These are phyloP conservation scores for Alternaria metachromatica DNA, from an alignment of 2,329 filamentous ascomycete species.

Conservation along the genomic window DNA sequence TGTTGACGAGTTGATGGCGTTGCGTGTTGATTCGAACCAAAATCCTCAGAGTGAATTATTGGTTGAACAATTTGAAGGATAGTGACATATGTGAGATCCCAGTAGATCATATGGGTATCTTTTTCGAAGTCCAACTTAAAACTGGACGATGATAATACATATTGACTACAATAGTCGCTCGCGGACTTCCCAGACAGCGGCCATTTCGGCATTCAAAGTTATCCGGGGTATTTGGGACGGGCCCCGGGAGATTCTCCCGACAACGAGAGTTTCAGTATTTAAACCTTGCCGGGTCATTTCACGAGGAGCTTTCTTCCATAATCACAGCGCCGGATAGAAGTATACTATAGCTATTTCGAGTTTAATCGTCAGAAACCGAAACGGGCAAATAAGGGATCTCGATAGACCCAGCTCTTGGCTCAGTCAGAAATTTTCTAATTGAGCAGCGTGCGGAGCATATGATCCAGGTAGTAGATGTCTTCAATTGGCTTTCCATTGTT, in stretches of 20 bases:
- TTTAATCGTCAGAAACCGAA: not conserved
- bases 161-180: not conserved
- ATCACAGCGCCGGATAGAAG: not conserved
- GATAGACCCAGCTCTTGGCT: too few species aligned
- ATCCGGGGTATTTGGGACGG: not conserved
- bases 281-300: not conserved
- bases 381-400: not conserved
- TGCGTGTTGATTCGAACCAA: not conserved
- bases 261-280: not conserved
- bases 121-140: not conserved
- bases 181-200: not conserved
- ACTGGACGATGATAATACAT: not conserved
- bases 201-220: not conserved
- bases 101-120: not conserved
- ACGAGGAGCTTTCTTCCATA: not conserved
- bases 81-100: not conserved
- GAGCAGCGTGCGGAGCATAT: too few species aligned
- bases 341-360: not conserved
- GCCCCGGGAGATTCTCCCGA: not conserved
- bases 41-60: too few species aligned
- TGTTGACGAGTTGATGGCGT: not conserved
- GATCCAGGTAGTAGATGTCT: too few species aligned
- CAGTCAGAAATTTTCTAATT: too few species aligned
- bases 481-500: too few species aligned
- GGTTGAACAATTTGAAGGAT: too few species aligned